Evolutionary conservation across 768 basidiomycete genomes (phyloP).

Genomic region (Austroboletus eburneus): DNA sequence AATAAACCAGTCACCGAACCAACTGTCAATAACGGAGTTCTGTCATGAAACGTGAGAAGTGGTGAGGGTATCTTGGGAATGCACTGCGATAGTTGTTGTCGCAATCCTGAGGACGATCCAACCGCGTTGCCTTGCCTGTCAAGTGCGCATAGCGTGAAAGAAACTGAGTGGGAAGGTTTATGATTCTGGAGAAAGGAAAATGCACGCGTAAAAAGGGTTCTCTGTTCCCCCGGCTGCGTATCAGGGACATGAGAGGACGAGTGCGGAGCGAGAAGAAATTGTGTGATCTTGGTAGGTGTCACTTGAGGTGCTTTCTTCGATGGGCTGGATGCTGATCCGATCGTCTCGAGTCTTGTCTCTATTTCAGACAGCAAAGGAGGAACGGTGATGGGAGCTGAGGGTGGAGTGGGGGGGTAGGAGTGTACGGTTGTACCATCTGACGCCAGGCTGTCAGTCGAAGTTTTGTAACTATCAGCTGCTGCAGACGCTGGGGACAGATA

Average conservation of each 20-base stretch:
- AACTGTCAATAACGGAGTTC: slow-evolving; percentile 61
- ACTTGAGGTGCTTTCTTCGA: slow-evolving; percentile 8
- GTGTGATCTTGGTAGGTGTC: slow-evolving; percentile 32
- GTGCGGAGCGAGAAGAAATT: slow-evolving; percentile 51
- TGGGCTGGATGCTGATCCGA: slow-evolving; percentile 7
- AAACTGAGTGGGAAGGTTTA: slow-evolving; percentile 55
- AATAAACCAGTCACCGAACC: slow-evolving; percentile 56
- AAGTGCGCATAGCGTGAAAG: slow-evolving; percentile 48
- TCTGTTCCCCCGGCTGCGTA: slow-evolving; percentile 25
- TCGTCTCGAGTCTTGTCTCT: slow-evolving; percentile 24
- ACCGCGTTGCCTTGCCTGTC: slow-evolving; percentile 16
- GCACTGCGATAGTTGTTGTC: slow-evolving; percentile 15
- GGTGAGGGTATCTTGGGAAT: slow-evolving; percentile 36
- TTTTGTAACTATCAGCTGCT: slow-evolving; percentile 9
- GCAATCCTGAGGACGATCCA: slow-evolving; percentile 22
- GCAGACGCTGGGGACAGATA: slow-evolving; percentile 21
- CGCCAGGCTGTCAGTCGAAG: slow-evolving; percentile 25
- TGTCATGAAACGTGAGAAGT: slow-evolving; percentile 67
- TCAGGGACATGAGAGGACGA: slow-evolving; percentile 35
- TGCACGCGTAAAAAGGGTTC: slow-evolving; percentile 48
- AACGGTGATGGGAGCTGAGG: slow-evolving; percentile 29
- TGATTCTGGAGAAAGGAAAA: slow-evolving; percentile 45
- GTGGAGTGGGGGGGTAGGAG: slow-evolving; percentile 58
- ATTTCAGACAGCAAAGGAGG: slow-evolving; percentile 33
- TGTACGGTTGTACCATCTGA: slow-evolving; percentile 39